Base-by-base conservation (phyloP, 1,139 yeast species). In the Candida sanyaensis region DNA sequence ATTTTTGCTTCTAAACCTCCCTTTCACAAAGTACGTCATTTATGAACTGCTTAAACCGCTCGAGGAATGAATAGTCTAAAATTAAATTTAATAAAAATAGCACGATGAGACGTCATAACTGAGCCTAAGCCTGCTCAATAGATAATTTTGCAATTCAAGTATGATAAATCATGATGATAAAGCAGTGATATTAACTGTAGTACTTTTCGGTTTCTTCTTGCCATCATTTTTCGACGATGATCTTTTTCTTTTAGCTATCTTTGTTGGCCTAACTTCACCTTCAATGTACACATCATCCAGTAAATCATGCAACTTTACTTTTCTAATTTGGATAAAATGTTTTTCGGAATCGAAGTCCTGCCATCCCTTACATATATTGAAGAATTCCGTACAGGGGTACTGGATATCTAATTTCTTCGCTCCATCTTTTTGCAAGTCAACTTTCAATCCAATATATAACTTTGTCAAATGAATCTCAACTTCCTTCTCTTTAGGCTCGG, bases 301-400 rank as follows among this genome's bases (percentile, higher is more conserved):
- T 37, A 93, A 71, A 56, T 92, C 96, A 65, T 84, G 81, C 52
- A 86, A 68, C 58, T 88, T 88, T 12, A 91, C 92, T 57, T 89
- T 86, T 58, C 86, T 86, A 42, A 93, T 88, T 47, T 78, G 79
- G 50, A 86, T 70, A 28, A 80, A 77, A 62, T 85, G 28, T 8
- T 26, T 26, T 26, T 26, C 28, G 9, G 28, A 26, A 26, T 77
- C n/a, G 76, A 66, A 38, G 80, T 79, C 48, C 80, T 85, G 55
- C 86, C 80, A 89, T 36, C 82, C 77, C 56, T 89, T 84, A 65
- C 97, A 89, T 13, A 90, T 69, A 45, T 78, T 84, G 66, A 78
- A 89, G 63, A 92, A 93, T 52, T 93, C 99, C 17, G 90, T 80
- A 62, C 98, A 92, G 8, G 98, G 97, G 56, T 86, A 80, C 58